phyloP scores from a whole-genome alignment of 2,329 filamentous ascomycete species.

The Coccinonectria pachysandricola region DNA sequence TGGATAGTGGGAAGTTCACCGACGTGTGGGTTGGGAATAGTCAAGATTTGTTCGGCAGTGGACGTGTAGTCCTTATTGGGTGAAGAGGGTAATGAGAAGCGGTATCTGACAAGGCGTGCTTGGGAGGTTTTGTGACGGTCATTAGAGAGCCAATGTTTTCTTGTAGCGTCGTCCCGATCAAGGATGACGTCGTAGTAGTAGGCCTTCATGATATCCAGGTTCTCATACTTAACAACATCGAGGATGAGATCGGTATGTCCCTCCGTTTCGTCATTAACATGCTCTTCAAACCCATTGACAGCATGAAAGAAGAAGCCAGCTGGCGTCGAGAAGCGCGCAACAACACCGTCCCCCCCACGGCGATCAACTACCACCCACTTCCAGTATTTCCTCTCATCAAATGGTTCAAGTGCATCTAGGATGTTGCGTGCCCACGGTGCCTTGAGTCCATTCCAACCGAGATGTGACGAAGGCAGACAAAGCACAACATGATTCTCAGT shows the following conservation, averaged over 20 bases:
- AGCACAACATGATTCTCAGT: conserved; percentile 61
- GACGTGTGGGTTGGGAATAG: conserved; percentile 41
- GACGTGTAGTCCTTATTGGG: conserved; percentile 7
- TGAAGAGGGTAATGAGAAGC: conserved; percentile 26
- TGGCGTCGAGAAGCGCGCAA: conserved; percentile 57
- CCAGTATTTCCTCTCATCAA: conserved; percentile 44
- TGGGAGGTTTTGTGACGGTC: conserved; percentile 26
- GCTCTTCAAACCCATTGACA: conserved; percentile 65
- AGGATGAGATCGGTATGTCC: conserved; percentile 43
- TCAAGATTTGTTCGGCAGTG: conserved; percentile 26
- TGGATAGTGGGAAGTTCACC: conserved; percentile 61
- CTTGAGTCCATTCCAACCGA: conserved; percentile 45
- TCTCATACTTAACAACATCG: conserved; percentile 56
- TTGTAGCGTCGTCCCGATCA: conserved; percentile 36
- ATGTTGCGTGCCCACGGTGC: conserved; percentile 58
- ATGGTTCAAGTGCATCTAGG: conserved; percentile 55
- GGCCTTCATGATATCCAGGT: conserved; percentile 51
- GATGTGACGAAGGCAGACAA: conserved; percentile 59
- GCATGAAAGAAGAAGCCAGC: conserved; percentile 73
- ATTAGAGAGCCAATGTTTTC: conserved; percentile 32
- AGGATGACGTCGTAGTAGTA: conserved; percentile 63
- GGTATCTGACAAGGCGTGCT: conserved; percentile 33
- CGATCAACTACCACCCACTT: conserved; percentile 71
- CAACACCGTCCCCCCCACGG: conserved; percentile 46
- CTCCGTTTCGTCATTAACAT: conserved; percentile 23